Percentiles rank a stretch among this genome's conserved stretches.
Evolutionary conservation across 345 rosid species (phyloP).

Genomic region (Cochlearia excelsa): DNA sequence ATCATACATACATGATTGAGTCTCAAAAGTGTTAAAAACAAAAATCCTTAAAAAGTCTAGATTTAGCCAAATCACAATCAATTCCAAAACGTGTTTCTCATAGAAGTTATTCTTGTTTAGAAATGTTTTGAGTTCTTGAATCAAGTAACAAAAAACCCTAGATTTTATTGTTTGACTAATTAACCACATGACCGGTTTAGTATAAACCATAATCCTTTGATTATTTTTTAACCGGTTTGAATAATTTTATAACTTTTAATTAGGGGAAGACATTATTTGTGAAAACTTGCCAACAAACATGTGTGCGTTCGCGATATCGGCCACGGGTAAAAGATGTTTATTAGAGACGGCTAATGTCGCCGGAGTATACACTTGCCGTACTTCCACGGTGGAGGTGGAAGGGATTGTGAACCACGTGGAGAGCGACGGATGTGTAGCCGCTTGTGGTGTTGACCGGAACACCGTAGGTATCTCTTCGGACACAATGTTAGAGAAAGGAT

Average conservation of each 20-base stretch:
- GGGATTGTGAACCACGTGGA: slow-evolving; percentile 71
- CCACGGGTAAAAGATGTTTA: slow-evolving; percentile 79
- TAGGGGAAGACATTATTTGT: slow-evolving; percentile 58
- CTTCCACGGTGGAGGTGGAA: slow-evolving; percentile 77
- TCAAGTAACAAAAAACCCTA: neutral
- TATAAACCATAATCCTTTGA: neutral
- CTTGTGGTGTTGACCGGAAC: slow-evolving; percentile 83
- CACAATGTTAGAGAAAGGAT: slow-evolving; percentile 70
- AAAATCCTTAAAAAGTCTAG: no score
- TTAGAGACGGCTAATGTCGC: slow-evolving; percentile 59
- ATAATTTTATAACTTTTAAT: neutral
- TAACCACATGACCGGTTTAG: neutral
- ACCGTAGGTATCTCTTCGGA: slow-evolving; percentile 90
- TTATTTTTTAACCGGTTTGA: neutral
- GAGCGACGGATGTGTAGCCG: slow-evolving; percentile 62
- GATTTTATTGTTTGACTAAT: neutral
- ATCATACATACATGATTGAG: no score
- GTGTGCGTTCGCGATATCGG: slow-evolving; percentile 69
- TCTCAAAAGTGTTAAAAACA: no score
- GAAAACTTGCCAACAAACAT: slow-evolving; percentile 63
- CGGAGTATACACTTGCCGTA: slow-evolving; percentile 68
- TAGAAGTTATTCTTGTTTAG: neutral
- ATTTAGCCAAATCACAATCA: no score
- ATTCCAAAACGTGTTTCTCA: no score
- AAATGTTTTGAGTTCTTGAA: neutral